phyloP scores from a whole-genome alignment of 305 asterid genomes.

The Solanum hybrid region DNA sequence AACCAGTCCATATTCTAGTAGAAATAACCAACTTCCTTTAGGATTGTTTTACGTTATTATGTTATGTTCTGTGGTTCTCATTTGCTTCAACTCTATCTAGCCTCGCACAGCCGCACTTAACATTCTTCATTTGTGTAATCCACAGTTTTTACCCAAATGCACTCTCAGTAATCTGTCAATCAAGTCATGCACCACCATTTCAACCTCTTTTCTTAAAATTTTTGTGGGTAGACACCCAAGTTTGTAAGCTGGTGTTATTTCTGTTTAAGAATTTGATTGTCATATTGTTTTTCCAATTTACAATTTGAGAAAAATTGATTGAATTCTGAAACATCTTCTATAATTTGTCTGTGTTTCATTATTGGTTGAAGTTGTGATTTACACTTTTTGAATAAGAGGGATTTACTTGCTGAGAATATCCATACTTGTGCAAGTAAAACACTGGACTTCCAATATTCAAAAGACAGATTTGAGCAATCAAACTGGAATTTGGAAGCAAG shows the following conservation, averaged over 20 bases:
- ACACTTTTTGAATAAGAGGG: neutral
- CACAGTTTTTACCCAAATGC: neutral
- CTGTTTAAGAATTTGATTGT: neutral
- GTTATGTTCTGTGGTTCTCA: neutral
- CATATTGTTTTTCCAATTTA: neutral
- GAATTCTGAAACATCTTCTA: neutral
- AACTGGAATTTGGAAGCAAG: neutral
- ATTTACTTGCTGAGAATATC: neutral
- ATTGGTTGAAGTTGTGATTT: neutral
- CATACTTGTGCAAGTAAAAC: neutral
- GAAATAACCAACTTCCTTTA: neutral
- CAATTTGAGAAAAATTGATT: neutral
- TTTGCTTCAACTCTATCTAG: neutral
- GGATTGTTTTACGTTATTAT: neutral
- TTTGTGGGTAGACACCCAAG: neutral
- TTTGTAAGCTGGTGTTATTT: neutral
- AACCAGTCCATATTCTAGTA: neutral
- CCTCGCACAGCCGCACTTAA: neutral
- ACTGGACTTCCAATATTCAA: neutral
- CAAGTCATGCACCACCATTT: neutral
- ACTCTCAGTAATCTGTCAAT: neutral
- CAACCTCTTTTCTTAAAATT: neutral
- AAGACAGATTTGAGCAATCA: neutral
- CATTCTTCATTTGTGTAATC: neutral
- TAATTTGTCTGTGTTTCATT: neutral